phyloP scores from a whole-genome alignment of 179 eudicot species.

The Silene coronaria region DNA sequence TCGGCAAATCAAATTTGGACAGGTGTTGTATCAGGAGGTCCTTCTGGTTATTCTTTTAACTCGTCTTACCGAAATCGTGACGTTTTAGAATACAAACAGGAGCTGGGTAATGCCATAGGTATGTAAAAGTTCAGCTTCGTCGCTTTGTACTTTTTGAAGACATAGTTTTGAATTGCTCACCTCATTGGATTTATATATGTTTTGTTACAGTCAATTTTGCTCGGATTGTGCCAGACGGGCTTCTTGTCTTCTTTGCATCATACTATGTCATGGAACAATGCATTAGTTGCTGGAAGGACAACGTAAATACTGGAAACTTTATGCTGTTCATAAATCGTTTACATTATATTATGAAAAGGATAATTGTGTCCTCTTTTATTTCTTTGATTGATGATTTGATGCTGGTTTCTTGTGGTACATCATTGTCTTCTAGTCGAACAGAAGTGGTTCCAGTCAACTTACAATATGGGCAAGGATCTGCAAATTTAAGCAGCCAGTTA shows the following conservation, averaged over 20 bases:
- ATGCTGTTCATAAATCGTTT: neutral
- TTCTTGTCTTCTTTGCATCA: slow-evolving; percentile 93
- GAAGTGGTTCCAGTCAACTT: slow-evolving; percentile 42
- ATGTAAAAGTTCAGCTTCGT: slow-evolving; percentile 22
- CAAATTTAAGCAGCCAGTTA: slow-evolving; percentile 84
- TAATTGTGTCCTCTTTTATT: too few relatives aligned
- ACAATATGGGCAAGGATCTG: slow-evolving; percentile 97
- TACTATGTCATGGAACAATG: slow-evolving; percentile 81
- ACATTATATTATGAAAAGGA: neutral
- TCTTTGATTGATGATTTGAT: too few relatives aligned
- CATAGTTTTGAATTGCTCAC: neutral
- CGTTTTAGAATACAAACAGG: slow-evolving; percentile 69
- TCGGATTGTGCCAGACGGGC: slow-evolving; percentile 91
- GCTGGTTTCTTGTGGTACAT: slow-evolving; percentile 19
- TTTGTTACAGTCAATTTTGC: slow-evolving; percentile 77
- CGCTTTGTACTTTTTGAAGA: neutral
- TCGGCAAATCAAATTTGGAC: slow-evolving; percentile 87
- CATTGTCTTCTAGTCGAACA: slow-evolving; percentile 38
- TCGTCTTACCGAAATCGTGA: slow-evolving; percentile 84
- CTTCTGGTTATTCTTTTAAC: slow-evolving; percentile 80
- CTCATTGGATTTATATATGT: neutral
- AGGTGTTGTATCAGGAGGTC: slow-evolving; percentile 80
- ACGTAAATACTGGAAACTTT: slow-evolving; percentile 36
- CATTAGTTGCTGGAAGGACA: slow-evolving; percentile 76
- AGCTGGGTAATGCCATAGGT: slow-evolving; percentile 97